phyloP scores from a whole-genome alignment of 129 eudicot species.

The Saposhnikovia divaricata region DNA sequence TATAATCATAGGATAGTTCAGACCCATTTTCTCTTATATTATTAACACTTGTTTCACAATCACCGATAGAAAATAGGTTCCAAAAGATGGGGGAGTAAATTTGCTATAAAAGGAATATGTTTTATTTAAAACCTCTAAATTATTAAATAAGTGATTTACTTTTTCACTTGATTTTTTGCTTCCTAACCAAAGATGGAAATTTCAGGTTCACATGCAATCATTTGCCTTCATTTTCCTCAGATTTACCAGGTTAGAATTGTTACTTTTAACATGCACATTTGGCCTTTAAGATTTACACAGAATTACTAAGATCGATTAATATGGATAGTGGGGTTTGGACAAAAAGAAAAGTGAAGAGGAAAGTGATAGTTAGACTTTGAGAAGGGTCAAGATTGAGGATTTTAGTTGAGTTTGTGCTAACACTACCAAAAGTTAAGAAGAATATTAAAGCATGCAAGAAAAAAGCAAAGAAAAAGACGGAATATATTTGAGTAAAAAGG shows the following conservation, averaged over 20 bases:
- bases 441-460: slow-evolving; percentile 15
- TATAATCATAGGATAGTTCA: too few relatives aligned
- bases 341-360: background rate
- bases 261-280: background rate
- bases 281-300: background rate
- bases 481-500: background rate
- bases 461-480: slow-evolving; percentile 2
- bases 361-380: slow-evolving; percentile 24
- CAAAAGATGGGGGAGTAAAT: too few relatives aligned
- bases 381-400: slow-evolving; percentile 27
- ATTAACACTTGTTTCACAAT: too few relatives aligned
- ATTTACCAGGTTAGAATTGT: background rate
- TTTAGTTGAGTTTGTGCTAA: slow-evolving; percentile 28
- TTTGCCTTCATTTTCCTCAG: background rate
- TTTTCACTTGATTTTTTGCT: too few relatives aligned
- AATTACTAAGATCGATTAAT: background rate
- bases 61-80: too few relatives aligned
- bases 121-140: too few relatives aligned
- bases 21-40: too few relatives aligned
- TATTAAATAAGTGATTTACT: too few relatives aligned
- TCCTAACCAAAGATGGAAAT: background rate
- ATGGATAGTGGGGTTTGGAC: background rate
- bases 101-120: too few relatives aligned
- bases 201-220: background rate
- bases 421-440: slow-evolving; percentile 22